Percentiles rank a stretch among this genome's conserved stretches.
These are phyloP conservation scores for Tremellales sp. DNA, from an alignment of 1,284 basidiomycete genomes.

Conservation along the genomic window DNA sequence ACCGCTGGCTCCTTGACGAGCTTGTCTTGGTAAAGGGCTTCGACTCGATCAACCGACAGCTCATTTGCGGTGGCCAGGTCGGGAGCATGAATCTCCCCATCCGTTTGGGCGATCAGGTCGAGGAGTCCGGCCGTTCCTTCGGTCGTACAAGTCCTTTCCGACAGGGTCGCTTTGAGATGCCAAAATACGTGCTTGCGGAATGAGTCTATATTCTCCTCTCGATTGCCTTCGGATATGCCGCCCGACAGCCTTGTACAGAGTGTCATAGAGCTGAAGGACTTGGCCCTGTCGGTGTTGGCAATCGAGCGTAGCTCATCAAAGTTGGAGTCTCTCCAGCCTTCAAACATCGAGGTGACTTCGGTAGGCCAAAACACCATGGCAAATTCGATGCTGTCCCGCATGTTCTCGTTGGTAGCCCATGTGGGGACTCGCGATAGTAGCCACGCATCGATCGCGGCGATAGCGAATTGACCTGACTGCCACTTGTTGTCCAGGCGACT, in stretches of 20 bases:
- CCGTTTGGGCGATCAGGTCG: constrained; percentile 56
- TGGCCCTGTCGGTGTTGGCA: constrained; percentile 4
- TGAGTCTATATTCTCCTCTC: not conserved
- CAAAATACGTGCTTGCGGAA: constrained; percentile 61
- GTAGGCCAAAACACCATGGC: constrained; percentile 32
- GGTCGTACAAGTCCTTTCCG: constrained; percentile 55
- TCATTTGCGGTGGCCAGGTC: constrained; percentile 49
- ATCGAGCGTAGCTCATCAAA: constrained; percentile 11
- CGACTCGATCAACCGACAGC: constrained; percentile 1
- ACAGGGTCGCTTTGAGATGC: constrained; percentile 72
- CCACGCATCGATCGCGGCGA: constrained; percentile 15
- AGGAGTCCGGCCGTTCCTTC: constrained; percentile 71
- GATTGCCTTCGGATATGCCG: not conserved
- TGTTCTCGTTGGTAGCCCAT: constrained; percentile 10
- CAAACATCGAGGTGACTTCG: constrained; percentile 8
- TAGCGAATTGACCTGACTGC: not conserved
- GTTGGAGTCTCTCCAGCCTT: constrained; percentile 1
- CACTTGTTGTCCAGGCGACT: constrained; percentile 1
- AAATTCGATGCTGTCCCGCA: constrained; percentile 11
- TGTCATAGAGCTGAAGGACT: constrained; percentile 14
- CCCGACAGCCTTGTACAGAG: constrained; percentile 13
- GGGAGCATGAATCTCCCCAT: constrained; percentile 35
- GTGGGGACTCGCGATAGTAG: constrained; percentile 4
- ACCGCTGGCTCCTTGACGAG: not conserved
- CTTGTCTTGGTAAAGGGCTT: not conserved